These are phyloP conservation scores for Podospora didyma DNA, from an alignment of 495 filamentous ascomycete genomes.

Conservation along the genomic window DNA sequence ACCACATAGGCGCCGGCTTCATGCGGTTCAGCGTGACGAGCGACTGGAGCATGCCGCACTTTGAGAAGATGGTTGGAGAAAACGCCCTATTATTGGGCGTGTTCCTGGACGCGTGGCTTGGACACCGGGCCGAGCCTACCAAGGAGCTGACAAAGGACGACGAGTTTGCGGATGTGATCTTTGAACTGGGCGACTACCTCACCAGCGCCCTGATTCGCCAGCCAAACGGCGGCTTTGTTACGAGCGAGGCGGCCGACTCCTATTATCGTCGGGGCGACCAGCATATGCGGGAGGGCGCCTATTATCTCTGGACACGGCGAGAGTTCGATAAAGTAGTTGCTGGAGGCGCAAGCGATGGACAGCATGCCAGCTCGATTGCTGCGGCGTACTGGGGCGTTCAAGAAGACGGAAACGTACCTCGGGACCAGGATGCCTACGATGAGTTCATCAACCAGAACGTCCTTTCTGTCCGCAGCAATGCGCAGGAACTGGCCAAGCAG, in stretches of 20 bases:
- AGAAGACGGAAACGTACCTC: constrained; percentile 84
- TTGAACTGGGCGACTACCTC: constrained; percentile 82
- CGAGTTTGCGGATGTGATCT: constrained; percentile 74
- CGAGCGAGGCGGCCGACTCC: constrained; percentile 92
- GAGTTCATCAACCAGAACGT: constrained; percentile 88
- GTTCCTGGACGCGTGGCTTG: constrained; percentile 79
- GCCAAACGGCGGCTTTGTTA: constrained; percentile 73
- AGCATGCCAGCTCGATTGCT: constrained; percentile 66
- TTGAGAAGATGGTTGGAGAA: constrained; percentile 98
- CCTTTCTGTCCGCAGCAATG: constrained; percentile 42
- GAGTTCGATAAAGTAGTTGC: constrained; percentile 80
- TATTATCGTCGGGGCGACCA: constrained; percentile 66
- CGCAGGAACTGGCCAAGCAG: constrained; percentile 66
- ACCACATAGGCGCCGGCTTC: constrained; percentile 88
- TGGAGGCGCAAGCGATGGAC: constrained; percentile 22
- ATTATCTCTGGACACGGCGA: constrained; percentile 89
- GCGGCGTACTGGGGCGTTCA: constrained; percentile 83
- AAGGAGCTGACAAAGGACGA: constrained; percentile 11
- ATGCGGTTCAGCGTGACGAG: constrained; percentile 84
- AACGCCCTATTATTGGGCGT: constrained; percentile 83
- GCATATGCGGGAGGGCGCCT: constrained; percentile 90
- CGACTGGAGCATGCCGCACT: constrained; percentile 91
- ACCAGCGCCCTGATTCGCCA: constrained; percentile 63
- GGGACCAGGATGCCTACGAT: constrained; percentile 80
- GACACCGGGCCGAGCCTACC: constrained; percentile 48